A percentile compares a stretch with the other conserved stretches of the same genome.
Conservation (phyloP, 2,329 filamentous ascomycete species). For the Mycocentrospora acerina region DNA sequence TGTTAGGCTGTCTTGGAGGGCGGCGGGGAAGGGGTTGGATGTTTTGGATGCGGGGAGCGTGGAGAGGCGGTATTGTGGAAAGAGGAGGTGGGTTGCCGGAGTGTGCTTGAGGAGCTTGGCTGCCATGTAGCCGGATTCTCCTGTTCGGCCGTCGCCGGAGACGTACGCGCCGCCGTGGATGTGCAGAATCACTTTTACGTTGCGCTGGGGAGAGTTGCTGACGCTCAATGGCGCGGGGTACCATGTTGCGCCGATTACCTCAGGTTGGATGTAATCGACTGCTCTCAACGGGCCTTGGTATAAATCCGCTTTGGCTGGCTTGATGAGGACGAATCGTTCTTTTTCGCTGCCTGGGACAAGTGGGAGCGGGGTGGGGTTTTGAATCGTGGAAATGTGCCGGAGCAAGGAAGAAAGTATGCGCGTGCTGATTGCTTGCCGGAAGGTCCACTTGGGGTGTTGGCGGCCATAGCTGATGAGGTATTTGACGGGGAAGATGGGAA, state of each 20-base stretch:
- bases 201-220: conserved; percentile 9
- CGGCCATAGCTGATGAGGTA: conserved; percentile 41
- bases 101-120: conserved; percentile 40
- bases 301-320: conserved; percentile 15
- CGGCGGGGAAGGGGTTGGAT: conserved; percentile 52
- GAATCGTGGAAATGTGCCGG: conserved; percentile 33
- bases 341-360: conserved; percentile 42
- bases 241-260: conserved; percentile 46
- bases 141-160: conserved; percentile 45
- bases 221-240: conserved; percentile 35
- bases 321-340: conserved; percentile 41
- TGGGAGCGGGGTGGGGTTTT: conserved; percentile 30
- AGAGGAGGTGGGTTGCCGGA: conserved; percentile 44
- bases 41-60: conserved; percentile 38
- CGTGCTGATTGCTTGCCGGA: conserved; percentile 41
- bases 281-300: conserved; percentile 36
- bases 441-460: conserved; percentile 44
- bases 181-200: conserved; percentile 46
- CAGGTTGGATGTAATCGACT: conserved; percentile 39
- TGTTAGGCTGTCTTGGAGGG: conserved; percentile 53
- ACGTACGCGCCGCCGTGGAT: conserved; percentile 55
- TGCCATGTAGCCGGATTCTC: conserved; percentile 33
- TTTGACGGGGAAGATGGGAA: conserved; percentile 45
- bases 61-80: conserved; percentile 53
- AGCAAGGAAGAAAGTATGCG: conserved; percentile 38